Conservation (phyloP, 2,329 filamentous ascomycete genomes). For the Penicillium glabrum region DNA sequence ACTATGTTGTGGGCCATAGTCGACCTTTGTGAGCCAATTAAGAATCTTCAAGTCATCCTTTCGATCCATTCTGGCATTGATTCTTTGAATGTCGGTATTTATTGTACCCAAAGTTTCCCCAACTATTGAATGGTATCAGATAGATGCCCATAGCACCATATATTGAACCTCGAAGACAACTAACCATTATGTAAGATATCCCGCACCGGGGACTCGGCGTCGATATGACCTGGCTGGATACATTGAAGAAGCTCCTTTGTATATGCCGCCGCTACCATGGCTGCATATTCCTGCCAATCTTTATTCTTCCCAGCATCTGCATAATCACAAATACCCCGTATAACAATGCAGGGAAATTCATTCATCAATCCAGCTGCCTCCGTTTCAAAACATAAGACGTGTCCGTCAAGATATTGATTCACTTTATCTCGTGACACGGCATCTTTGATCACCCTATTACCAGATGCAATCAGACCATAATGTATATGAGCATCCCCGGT, state of each 20-base stretch:
- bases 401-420: background rate
- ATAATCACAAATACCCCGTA: conserved; percentile 28
- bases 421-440: conserved; percentile 13
- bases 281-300: background rate
- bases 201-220: background rate
- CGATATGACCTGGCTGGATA: background rate
- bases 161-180: background rate
- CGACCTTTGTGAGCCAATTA: conserved; percentile 41
- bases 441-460: conserved; percentile 19
- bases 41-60: conserved; percentile 17
- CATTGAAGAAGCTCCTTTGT: conserved; percentile 6
- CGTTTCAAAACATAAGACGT: conserved; percentile 22
- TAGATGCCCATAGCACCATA: background rate
- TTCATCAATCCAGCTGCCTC: conserved; percentile 8
- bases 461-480: conserved; percentile 24
- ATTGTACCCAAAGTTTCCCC: background rate
- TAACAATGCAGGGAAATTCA: conserved; percentile 21
- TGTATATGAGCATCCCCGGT: conserved; percentile 5
- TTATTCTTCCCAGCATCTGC: conserved; percentile 14
- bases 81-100: background rate
- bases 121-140: background rate
- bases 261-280: conserved; percentile 13
- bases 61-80: background rate
- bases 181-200: background rate
- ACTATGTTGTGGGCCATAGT: conserved; percentile 42